Evolutionary conservation across 345 rosid species (phyloP), one percentile per base, ranked within the genome.

Genomic region (Pistacia vera): DNA sequence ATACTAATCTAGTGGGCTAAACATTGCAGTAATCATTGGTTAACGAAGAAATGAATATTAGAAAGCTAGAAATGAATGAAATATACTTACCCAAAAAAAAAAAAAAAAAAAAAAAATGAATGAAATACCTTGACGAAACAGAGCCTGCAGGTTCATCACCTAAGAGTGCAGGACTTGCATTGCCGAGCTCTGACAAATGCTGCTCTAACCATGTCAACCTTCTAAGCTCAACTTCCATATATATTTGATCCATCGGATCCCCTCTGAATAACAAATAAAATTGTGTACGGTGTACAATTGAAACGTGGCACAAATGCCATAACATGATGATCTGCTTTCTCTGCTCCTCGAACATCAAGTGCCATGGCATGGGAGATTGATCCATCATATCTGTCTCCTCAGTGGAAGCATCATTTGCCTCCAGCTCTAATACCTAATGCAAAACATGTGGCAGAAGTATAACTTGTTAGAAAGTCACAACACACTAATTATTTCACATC

Each of bases 291-390:
- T 93, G 99, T 33, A 95, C 78, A n/a, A 93, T 81, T 22, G 99
- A 90, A 69, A 92, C 96, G 78, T 95, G 99, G 85, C 99, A 95
- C 66, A 95, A 78, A 79, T 95, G 98, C 99, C 99, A 95, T 77
- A 95, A 78, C 99, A 95, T 95, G 75, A 95, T 78, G 38, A 95
- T 93, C 72, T 93, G 96, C 86, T 83, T 91, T 81, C 89, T 92
- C 77, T 95, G 93, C 62, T 93, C 94, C 81, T 95, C 96, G 64
- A 93, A 95, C 60, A 84, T 56, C 75, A 88, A 69, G 16, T 85
- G 85, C 98, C 96, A 90, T 44, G 94, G 85, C 84, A 85, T 77
- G 44, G 91, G 97, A 76, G 97, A 87, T 70, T 85, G 83, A 36
- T 79, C 85, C 8, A 22, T 25, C 41, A 74, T 35, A 36, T 85